These are phyloP conservation scores for Globisporangium abappressorium DNA, from an alignment of 352 stramenopile genomes.

Conservation along the genomic window DNA sequence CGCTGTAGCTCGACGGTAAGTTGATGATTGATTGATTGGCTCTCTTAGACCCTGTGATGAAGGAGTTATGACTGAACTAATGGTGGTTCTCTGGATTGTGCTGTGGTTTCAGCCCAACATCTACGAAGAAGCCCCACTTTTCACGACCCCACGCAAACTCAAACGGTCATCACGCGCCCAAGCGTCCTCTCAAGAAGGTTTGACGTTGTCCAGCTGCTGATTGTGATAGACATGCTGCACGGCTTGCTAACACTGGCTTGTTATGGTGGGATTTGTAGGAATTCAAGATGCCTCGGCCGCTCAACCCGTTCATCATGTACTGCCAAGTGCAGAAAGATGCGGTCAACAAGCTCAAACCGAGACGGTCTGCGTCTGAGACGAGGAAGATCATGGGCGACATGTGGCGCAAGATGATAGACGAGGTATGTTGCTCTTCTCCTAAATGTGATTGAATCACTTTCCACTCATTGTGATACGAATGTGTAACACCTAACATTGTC, in stretches of 20 bases:
- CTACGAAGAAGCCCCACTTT: constrained; percentile 34
- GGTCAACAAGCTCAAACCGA: constrained; percentile 44
- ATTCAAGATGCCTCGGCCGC: constrained; percentile 48
- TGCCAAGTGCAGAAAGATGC: constrained; percentile 76
- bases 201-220: background rate
- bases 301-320: constrained; percentile 84
- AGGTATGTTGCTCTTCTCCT: constrained; percentile 28
- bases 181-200: constrained; percentile 27
- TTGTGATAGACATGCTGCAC: background rate
- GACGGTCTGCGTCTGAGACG: constrained; percentile 64
- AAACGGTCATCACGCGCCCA: constrained; percentile 25
- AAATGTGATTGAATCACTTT: background rate
- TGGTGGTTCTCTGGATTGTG: background rate
- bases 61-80: background rate
- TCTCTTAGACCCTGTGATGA: background rate
- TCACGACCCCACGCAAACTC: constrained; percentile 12
- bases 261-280: constrained; percentile 10
- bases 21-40: background rate
- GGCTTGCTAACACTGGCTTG: background rate
- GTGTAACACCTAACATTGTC: background rate
- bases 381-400: constrained; percentile 81
- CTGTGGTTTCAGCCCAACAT: constrained; percentile 32
- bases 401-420: constrained; percentile 78
- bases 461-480: background rate
- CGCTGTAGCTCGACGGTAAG: constrained; percentile 34